These are phyloP conservation scores for Physcomitrium patens DNA, from an alignment of 225 moss, liverwort and hornwort genomes.

Conservation along the genomic window DNA sequence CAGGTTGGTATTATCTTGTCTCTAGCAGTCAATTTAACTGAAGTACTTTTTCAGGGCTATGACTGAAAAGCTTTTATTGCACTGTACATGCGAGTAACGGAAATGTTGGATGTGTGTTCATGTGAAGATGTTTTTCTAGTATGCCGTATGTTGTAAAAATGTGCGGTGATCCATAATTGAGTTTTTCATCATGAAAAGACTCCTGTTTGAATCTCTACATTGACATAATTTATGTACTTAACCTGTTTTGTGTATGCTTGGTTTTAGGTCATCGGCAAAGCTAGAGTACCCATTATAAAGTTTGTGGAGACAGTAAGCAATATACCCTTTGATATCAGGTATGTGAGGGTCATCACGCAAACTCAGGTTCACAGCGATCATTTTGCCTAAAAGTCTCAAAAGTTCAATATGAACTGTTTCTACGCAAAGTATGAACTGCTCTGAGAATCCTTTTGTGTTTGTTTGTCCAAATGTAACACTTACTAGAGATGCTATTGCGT, in stretches of 20 bases:
- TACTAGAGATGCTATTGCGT: neutral
- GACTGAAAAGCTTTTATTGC: neutral
- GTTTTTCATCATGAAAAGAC: neutral
- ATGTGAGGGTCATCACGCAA: constrained; percentile 4
- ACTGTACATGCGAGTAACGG: neutral
- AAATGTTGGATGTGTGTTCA: neutral
- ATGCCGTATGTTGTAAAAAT: neutral
- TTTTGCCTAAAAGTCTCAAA: neutral
- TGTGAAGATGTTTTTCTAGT: neutral
- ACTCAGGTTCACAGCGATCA: neutral
- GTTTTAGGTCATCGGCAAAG: constrained; percentile 84
- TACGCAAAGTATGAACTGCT: neutral
- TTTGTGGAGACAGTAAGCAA: constrained; percentile 86
- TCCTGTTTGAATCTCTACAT: neutral
- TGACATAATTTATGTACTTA: neutral
- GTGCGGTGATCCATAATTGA: neutral
- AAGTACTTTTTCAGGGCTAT: constrained; percentile 1
- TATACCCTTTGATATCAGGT: constrained; percentile 96
- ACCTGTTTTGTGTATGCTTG: constrained; percentile 17
- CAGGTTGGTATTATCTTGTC: constrained; percentile 57
- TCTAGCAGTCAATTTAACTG: neutral
- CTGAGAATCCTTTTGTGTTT: neutral
- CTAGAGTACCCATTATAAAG: constrained; percentile 94
- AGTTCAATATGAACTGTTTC: neutral
- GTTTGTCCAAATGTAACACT: neutral